These are phyloP conservation scores for Tricholoma bakamatsutake DNA, from an alignment of 768 basidiomycete species.

Conservation along the genomic window DNA sequence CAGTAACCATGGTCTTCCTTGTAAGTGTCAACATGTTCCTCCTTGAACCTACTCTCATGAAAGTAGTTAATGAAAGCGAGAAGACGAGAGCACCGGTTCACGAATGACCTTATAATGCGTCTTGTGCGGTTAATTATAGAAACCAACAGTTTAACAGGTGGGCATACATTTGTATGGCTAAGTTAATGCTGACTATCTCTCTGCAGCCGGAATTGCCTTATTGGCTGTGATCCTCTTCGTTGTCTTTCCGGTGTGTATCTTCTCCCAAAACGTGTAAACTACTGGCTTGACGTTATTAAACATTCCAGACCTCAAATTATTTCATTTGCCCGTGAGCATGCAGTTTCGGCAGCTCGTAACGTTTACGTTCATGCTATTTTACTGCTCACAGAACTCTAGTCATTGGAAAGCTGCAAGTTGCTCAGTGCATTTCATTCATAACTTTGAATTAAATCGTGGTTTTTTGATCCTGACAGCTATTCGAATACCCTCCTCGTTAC, in stretches of 20 bases:
- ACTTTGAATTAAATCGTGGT: neutral
- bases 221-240: constrained; percentile 9
- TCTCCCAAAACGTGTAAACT: neutral
- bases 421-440: neutral
- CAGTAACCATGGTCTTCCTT: constrained; percentile 15
- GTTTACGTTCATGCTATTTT: neutral
- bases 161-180: too few relatives aligned
- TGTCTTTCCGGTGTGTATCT: constrained; percentile 1
- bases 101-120: constrained; percentile 4
- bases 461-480: neutral
- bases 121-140: constrained; percentile 5
- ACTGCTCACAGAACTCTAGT: neutral
- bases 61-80: constrained; percentile 1
- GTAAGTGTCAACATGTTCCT: constrained; percentile 5
- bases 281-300: neutral
- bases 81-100: neutral
- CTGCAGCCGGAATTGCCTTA: constrained; percentile 2
- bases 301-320: neutral
- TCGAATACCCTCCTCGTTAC: constrained; percentile 5
- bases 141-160: constrained; percentile 8
- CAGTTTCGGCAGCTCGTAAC: too few relatives aligned
- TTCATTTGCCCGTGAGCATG: constrained; percentile 7
- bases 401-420: constrained; percentile 5
- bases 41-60: neutral
- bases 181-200: neutral